Evolutionary conservation across 2,329 filamentous ascomycete genomes (phyloP).

Genomic region (Exophiala sp.): DNA sequence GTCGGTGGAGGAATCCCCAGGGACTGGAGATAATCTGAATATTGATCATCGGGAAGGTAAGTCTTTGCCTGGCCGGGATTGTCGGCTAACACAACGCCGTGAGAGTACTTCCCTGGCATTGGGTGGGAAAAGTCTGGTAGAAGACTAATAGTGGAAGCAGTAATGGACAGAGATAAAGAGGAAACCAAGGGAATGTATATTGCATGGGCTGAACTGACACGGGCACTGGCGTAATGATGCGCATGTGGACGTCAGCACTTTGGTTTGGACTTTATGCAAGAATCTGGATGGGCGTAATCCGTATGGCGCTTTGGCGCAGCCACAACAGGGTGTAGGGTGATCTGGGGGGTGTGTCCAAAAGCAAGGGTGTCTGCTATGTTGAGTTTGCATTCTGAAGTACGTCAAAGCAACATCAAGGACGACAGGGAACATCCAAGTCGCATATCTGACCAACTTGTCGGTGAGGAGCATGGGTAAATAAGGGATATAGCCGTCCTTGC

Average conservation of each 20-base stretch:
- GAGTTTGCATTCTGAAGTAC: neutral
- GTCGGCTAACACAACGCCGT: constrained; percentile 25
- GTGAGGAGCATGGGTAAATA: too few species aligned
- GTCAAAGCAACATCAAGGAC: too few species aligned
- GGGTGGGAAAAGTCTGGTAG: constrained; percentile 7
- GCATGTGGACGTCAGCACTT: neutral
- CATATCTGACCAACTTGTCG: neutral
- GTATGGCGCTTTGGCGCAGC: neutral
- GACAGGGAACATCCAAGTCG: neutral
- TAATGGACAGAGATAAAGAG: neutral
- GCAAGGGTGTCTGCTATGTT: neutral
- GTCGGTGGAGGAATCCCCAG: neutral
- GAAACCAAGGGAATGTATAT: neutral
- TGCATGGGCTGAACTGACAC: neutral
- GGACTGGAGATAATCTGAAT: constrained; percentile 7
- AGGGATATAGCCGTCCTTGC: too few species aligned
- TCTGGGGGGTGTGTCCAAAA: neutral
- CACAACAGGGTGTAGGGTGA: neutral
- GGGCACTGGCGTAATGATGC: constrained; percentile 5
- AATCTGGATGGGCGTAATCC: neutral
- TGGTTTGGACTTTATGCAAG: neutral
- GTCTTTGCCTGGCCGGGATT: constrained; percentile 24
- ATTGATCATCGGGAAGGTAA: constrained; percentile 13
- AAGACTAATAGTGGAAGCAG: neutral
- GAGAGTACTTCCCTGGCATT: constrained; percentile 28